Percentiles rank a stretch among this genome's conserved stretches.
Conservation (phyloP, 441 rosid genomes). For the Pelargonium cotyledonis region DNA sequence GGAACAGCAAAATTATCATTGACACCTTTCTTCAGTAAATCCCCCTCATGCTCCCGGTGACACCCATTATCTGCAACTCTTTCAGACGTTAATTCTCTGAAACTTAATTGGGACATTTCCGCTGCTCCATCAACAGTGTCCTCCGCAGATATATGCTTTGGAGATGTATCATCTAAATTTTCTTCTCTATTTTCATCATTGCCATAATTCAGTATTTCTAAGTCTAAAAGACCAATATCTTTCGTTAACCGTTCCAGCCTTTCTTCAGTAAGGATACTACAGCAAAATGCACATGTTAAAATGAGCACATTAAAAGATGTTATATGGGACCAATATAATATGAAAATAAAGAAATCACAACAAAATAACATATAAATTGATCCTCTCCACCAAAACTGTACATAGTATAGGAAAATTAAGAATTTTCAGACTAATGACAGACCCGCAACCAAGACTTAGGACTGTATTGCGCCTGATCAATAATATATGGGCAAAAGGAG, state of each 20-base stretch:
- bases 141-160: conserved; percentile 27
- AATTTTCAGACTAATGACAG: no score
- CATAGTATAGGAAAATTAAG: no score
- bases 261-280: conserved; percentile 84
- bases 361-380: background rate
- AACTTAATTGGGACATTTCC: conserved; percentile 30
- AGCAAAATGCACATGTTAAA: conserved; percentile 15
- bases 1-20: conserved; percentile 27
- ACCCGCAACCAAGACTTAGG: no score
- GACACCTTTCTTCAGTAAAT: conserved; percentile 23
- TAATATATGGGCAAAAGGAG: no score
- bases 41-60: conserved; percentile 30
- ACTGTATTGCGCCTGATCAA: no score
- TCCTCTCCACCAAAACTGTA: background rate
- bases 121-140: conserved; percentile 25
- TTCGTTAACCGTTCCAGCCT: conserved; percentile 76
- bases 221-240: conserved; percentile 46
- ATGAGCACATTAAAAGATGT: conserved; percentile 6
- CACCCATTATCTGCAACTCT: conserved; percentile 29
- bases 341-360: background rate
- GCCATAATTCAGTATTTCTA: conserved; percentile 14
- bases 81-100: conserved; percentile 31
- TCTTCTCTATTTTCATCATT: conserved; percentile 29
- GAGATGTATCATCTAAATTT: conserved; percentile 26
- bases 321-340: background rate